Percentiles rank a stretch among this genome's conserved stretches.
These are phyloP conservation scores for Carpinus viminea DNA, from an alignment of 306 rosid species.

Conservation along the genomic window DNA sequence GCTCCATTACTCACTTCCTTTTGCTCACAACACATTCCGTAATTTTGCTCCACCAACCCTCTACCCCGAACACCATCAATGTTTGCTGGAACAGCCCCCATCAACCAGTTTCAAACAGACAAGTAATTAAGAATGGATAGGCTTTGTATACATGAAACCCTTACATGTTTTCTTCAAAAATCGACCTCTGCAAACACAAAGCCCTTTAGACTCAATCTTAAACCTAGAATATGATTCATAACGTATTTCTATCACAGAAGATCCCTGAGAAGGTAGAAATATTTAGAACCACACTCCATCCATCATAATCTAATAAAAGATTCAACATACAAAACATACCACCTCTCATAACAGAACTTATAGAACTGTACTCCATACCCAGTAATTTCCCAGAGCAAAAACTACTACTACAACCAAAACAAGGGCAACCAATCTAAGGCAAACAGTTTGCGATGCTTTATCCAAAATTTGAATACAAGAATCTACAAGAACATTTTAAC, in stretches of 20 bases:
- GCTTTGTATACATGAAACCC: constrained; percentile 28
- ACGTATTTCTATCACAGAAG: background rate
- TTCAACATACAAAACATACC: background rate
- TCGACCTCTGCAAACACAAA: constrained; percentile 21
- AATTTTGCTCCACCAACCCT: constrained; percentile 34
- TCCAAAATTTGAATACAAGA: background rate
- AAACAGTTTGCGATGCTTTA: background rate
- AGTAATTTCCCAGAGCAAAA: background rate
- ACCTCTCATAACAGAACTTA: background rate
- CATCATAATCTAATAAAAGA: background rate
- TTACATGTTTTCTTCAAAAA: constrained; percentile 19
- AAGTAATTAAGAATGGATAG: constrained; percentile 31
- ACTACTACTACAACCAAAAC: background rate
- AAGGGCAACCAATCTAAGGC: background rate
- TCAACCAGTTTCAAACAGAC: constrained; percentile 43
- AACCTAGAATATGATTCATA: background rate
- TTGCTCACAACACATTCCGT: constrained; percentile 34
- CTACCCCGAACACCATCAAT: constrained; percentile 25
- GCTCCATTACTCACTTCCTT: constrained; percentile 34
- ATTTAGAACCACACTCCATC: background rate
- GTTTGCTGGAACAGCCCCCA: constrained; percentile 35
- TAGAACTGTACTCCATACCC: background rate
- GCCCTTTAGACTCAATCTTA: background rate
- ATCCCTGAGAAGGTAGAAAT: background rate
- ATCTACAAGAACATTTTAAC: background rate